Evolutionary conservation across 208 protist species (phyloP).

Genomic region (Leishmania tarentolae): DNA sequence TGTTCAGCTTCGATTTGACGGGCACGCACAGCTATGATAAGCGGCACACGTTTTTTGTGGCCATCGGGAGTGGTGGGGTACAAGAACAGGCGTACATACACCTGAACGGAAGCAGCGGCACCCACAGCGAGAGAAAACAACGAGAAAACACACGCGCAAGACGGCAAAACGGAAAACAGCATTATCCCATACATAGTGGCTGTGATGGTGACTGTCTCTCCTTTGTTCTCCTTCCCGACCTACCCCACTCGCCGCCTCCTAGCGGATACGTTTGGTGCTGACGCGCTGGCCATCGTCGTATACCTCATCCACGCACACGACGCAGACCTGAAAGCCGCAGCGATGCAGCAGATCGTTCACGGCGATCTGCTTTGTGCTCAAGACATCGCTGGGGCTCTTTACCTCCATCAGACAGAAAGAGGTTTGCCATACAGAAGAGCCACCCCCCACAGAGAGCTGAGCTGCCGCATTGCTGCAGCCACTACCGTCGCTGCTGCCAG

Average conservation of each 20-base stretch:
- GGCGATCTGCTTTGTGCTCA: conserved; percentile 69
- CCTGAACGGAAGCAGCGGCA: background rate
- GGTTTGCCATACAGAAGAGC: too few species aligned
- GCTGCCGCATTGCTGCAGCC: background rate
- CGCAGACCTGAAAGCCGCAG: conserved; percentile 78
- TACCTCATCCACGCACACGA: conserved; percentile 92
- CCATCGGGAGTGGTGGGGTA: background rate
- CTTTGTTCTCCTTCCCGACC: background rate
- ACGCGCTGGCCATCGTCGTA: conserved; percentile 20
- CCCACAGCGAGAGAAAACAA: background rate
- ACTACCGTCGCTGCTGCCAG: background rate
- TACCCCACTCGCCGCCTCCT: background rate
- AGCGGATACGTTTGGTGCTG: conserved; percentile 27
- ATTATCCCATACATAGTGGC: background rate
- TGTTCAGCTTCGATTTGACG: background rate
- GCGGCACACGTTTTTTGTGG: background rate
- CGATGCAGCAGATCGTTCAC: conserved; percentile 70
- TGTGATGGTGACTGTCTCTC: background rate
- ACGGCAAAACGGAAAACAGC: background rate
- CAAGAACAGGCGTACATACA: background rate
- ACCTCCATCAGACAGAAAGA: conserved; percentile 78
- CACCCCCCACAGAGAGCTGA: background rate
- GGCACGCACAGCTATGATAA: background rate
- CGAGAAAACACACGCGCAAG: background rate
- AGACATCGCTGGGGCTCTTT: conserved; percentile 69